phyloP scores from a whole-genome alignment of 495 filamentous ascomycete species.

The Xylaria flabelliformis region DNA sequence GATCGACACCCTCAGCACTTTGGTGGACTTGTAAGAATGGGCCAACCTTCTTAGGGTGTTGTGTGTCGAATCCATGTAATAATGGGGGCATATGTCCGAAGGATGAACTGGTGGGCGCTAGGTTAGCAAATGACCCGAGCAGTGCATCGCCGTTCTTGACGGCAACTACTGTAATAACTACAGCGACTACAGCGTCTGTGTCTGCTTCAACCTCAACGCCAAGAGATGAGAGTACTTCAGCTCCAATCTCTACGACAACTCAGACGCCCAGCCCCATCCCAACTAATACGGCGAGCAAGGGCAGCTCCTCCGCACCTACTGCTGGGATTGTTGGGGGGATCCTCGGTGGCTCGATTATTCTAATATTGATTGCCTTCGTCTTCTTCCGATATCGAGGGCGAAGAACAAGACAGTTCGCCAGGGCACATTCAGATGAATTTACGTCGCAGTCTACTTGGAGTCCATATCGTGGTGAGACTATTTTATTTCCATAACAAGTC shows the following conservation, averaged over 20 bases:
- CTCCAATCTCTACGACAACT: background rate
- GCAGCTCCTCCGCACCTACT: background rate
- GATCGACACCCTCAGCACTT: background rate
- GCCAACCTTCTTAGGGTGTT: conserved; percentile 46
- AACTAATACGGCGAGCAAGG: background rate
- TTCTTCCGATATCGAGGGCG: conserved; percentile 19
- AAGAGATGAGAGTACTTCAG: background rate
- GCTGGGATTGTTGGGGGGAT: conserved; percentile 25
- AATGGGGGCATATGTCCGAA: conserved; percentile 30
- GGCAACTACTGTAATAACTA: background rate
- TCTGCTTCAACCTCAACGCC: background rate
- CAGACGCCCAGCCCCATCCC: background rate
- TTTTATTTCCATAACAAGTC: background rate
- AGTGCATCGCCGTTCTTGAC: conserved; percentile 21
- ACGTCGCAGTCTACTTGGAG: background rate
- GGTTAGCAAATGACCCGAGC: conserved; percentile 15
- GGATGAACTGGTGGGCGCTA: conserved; percentile 26
- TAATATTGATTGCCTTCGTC: conserved; percentile 23
- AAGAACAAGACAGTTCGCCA: background rate
- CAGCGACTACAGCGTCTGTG: background rate
- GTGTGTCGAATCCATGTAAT: conserved; percentile 38
- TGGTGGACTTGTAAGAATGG: conserved; percentile 41
- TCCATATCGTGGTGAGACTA: conserved; percentile 14
- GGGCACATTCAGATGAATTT: background rate
- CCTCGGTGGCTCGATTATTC: conserved; percentile 18